These are phyloP conservation scores for Avena atlantica DNA, from an alignment of 176 grass and related monocot species.

Conservation along the genomic window DNA sequence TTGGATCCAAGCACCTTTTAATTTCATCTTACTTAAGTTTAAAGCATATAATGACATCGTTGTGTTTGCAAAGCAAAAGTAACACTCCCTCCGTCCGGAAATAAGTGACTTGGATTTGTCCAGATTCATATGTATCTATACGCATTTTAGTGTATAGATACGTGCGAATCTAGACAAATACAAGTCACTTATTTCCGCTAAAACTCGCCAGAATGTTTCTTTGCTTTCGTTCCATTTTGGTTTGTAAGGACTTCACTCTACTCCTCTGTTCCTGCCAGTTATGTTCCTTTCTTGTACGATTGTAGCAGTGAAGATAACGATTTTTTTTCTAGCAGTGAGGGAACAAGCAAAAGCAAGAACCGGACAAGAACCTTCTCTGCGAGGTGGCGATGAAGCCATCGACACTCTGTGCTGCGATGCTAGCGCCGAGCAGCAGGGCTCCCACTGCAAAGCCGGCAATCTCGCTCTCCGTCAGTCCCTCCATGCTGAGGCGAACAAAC, in stretches of 20 bases:
- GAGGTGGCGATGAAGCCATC: conserved; percentile 83
- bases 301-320: neutral
- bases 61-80: neutral
- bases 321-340: neutral
- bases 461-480: conserved; percentile 74
- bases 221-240: neutral
- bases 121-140: too few relatives aligned
- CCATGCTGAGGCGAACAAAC: conserved; percentile 50
- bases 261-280: neutral
- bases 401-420: conserved; percentile 75
- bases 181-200: neutral
- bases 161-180: too few relatives aligned
- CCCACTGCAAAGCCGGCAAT: conserved; percentile 85
- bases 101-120: too few relatives aligned
- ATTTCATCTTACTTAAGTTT: neutral
- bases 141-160: too few relatives aligned
- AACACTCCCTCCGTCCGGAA: neutral
- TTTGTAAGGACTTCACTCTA: neutral
- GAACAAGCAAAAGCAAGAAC: conserved; percentile 34
- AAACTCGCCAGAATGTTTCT: neutral
- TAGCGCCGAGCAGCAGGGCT: conserved; percentile 63
- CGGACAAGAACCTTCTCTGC: conserved; percentile 65
- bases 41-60: neutral
- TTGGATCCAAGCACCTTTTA: neutral
- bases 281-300: neutral